phyloP scores from a whole-genome alignment of 2,329 filamentous ascomycete genomes.

The Colletotrichum salicis region DNA sequence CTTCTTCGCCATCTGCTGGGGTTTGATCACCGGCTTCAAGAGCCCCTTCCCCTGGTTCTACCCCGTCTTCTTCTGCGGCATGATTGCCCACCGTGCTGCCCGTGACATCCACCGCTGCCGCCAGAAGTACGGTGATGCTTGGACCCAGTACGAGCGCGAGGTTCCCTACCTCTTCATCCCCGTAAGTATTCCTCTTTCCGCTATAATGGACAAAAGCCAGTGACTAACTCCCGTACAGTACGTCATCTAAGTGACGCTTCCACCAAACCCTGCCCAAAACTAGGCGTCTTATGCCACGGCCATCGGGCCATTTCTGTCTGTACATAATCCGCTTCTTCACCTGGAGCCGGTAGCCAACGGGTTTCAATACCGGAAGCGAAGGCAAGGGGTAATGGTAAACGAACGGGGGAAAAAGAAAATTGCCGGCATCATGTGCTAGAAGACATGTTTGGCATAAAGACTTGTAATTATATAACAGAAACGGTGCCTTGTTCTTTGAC shows the following conservation, averaged over 20 bases:
- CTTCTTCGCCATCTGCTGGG: constrained; percentile 82
- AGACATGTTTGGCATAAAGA: background rate
- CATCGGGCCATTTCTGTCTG: constrained; percentile 1
- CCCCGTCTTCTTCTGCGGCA: constrained; percentile 79
- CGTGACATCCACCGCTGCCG: constrained; percentile 82
- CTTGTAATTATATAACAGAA: constrained; percentile 8
- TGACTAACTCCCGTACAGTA: constrained; percentile 44
- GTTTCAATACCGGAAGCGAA: background rate
- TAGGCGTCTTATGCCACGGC: background rate
- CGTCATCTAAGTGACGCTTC: constrained; percentile 48
- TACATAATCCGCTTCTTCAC: constrained; percentile 1
- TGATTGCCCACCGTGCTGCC: constrained; percentile 82
- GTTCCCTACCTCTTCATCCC: constrained; percentile 85
- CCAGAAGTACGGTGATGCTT: constrained; percentile 83
- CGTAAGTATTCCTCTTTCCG: constrained; percentile 41
- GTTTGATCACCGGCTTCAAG: constrained; percentile 81
- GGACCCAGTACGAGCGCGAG: constrained; percentile 81
- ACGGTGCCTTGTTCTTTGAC: background rate
- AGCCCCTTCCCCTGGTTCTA: constrained; percentile 93
- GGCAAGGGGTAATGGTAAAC: background rate
- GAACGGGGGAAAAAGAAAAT: background rate
- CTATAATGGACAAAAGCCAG: background rate
- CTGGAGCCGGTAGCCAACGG: background rate
- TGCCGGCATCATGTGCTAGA: background rate
- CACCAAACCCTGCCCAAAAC: background rate